phyloP scores from a whole-genome alignment of 2,329 filamentous ascomycete species.

The Taxawa tesnikishii region DNA sequence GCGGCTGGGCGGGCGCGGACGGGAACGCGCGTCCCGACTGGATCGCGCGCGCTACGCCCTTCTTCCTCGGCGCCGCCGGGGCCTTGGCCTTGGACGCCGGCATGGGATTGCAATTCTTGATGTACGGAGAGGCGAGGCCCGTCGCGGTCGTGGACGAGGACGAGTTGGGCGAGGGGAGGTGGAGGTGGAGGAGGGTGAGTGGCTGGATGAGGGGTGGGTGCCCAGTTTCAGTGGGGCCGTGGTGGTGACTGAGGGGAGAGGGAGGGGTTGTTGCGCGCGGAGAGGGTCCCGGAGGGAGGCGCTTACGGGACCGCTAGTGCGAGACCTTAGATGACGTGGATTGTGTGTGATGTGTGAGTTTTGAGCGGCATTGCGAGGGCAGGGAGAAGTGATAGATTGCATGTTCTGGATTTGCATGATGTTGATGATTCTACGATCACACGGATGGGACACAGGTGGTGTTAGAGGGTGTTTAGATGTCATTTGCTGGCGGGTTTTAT shows the following conservation, averaged over 20 bases:
- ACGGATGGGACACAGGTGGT: too few relatives aligned
- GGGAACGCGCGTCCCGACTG: slow-evolving; percentile 45
- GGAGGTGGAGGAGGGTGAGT: slow-evolving; percentile 43
- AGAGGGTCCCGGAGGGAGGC: too few relatives aligned
- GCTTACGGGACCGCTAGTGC: too few relatives aligned
- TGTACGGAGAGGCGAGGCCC: slow-evolving; percentile 40
- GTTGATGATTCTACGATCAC: too few relatives aligned
- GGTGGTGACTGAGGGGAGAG: slow-evolving; percentile 4
- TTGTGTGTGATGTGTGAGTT: too few relatives aligned
- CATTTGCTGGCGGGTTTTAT: too few relatives aligned
- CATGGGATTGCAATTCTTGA: slow-evolving; percentile 50
- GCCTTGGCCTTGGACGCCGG: slow-evolving; percentile 50
- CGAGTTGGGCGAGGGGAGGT: slow-evolving; percentile 27
- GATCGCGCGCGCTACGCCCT: slow-evolving; percentile 47
- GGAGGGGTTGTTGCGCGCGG: slow-evolving; percentile 9
- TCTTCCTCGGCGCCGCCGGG: slow-evolving; percentile 54
- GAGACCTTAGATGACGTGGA: too few relatives aligned
- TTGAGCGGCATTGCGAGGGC: too few relatives aligned
- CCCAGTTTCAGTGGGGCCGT: slow-evolving; percentile 33
- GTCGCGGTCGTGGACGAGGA: slow-evolving; percentile 34
- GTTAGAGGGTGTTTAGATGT: too few relatives aligned
- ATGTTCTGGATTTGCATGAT: too few relatives aligned
- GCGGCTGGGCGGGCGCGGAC: slow-evolving; percentile 44
- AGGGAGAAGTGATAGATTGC: too few relatives aligned
- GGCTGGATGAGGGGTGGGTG: slow-evolving; percentile 57